A percentile compares a stretch with the other conserved stretches of the same genome.
Evolutionary conservation across 164 flowering plant species (phyloP).

Genomic region (Warburgia ugandensis): DNA sequence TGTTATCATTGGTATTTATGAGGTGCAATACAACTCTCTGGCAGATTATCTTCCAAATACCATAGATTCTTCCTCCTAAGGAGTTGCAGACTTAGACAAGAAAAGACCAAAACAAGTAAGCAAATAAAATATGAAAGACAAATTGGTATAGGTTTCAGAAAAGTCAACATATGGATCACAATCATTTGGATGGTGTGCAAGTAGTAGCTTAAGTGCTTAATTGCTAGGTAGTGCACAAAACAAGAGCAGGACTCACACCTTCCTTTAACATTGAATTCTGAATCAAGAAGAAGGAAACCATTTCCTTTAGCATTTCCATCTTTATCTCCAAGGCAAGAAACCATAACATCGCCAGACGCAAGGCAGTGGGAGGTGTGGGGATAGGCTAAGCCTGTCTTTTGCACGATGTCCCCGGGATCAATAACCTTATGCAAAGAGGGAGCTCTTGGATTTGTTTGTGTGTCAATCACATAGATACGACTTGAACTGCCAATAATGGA

Average conservation of each 20-base stretch:
- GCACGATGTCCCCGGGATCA: slow-evolving; percentile 58
- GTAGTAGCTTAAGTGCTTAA: neutral
- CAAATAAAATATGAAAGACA: no score
- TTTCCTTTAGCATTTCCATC: slow-evolving; percentile 88
- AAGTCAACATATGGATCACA: no score
- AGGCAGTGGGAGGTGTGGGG: slow-evolving; percentile 99
- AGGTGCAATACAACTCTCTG: no score
- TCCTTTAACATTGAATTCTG: slow-evolving; percentile 93
- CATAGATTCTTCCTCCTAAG: no score
- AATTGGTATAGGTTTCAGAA: no score
- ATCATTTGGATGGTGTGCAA: no score
- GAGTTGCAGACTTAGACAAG: no score
- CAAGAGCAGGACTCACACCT: slow-evolving; percentile 35
- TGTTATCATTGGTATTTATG: no score
- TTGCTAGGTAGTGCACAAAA: neutral
- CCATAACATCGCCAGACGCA: slow-evolving; percentile 88
- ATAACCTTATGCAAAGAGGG: slow-evolving; percentile 82
- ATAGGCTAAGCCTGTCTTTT: slow-evolving; percentile 84
- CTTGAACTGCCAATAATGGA: slow-evolving; percentile 57
- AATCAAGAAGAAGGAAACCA: slow-evolving; percentile 96
- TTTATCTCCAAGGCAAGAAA: slow-evolving; percentile 92
- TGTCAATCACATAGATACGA: slow-evolving; percentile 81
- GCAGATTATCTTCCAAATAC: no score
- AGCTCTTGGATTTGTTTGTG: slow-evolving; percentile 59
- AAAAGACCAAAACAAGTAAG: no score